These are phyloP conservation scores for Backusella circina DNA, from an alignment of 192 early-diverging fungal species.

Conservation along the genomic window DNA sequence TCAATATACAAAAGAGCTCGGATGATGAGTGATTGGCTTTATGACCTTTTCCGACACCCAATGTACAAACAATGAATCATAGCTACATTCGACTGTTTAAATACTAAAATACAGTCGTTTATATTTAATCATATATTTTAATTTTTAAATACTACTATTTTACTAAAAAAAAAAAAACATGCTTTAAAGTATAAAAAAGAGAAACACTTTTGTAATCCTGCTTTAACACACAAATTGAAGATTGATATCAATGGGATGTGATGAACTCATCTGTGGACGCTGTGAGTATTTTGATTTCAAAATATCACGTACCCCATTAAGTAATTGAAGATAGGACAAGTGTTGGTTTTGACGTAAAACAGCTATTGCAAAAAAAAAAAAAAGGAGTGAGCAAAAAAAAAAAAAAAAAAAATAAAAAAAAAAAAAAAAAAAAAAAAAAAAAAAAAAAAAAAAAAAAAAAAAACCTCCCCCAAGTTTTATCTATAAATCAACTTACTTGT, in stretches of 20 bases:
- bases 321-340: constrained; percentile 68
- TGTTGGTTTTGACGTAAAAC: constrained; percentile 51
- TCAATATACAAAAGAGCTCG: background rate
- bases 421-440: background rate
- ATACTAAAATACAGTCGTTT: no score
- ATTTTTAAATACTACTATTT: no score
- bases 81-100: no score
- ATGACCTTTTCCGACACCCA: no score
- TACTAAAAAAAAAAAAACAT: no score
- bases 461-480: no score
- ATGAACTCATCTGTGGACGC: constrained; percentile 76
- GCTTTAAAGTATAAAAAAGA: no score
- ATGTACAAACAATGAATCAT: no score
- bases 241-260: constrained; percentile 51
- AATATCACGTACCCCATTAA: constrained; percentile 65
- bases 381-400: background rate
- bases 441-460: background rate
- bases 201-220: no score
- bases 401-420: background rate
- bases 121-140: no score
- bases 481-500: constrained; percentile 50
- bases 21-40: background rate
- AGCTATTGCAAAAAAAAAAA: background rate
- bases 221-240: constrained; percentile 25
- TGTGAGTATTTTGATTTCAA: constrained; percentile 65